These are phyloP conservation scores for Diaporthe nobilis DNA, from an alignment of 2,329 filamentous ascomycete genomes.

Conservation along the genomic window DNA sequence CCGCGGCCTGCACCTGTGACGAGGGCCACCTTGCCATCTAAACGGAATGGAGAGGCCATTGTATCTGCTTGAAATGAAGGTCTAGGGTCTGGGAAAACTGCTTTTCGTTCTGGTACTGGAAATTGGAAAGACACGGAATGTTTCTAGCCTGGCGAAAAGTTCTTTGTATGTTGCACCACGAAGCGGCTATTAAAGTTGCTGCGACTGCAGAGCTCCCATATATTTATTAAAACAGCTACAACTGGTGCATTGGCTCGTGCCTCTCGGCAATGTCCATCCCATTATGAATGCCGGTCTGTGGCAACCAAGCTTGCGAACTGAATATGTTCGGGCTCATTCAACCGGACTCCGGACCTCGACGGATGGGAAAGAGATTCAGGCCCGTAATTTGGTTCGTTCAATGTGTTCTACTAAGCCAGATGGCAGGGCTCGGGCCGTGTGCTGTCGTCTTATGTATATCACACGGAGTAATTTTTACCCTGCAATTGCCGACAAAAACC, in stretches of 20 bases:
- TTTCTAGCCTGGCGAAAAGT: background rate
- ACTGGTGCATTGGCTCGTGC: background rate
- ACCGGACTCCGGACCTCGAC: background rate
- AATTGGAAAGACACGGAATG: background rate
- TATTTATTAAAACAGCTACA: background rate
- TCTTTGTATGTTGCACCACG: background rate
- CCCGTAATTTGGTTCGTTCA: background rate
- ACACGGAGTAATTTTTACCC: background rate
- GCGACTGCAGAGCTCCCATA: background rate
- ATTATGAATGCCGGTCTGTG: background rate
- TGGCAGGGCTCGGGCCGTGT: background rate
- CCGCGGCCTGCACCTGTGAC: constrained; percentile 65
- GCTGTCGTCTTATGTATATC: background rate
- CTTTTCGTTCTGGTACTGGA: no score
- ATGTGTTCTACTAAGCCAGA: background rate
- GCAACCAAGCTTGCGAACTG: background rate
- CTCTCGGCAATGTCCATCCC: no score
- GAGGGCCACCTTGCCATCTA: constrained; percentile 9
- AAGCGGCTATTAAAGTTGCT: background rate
- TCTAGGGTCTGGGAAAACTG: background rate
- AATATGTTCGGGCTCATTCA: background rate
- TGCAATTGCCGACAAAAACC: background rate
- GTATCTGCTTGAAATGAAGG: background rate
- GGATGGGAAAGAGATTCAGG: background rate
- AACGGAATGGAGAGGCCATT: constrained; percentile 2